Base-by-base conservation (phyloP, 768 basidiomycete genomes). In the Daedaleopsis nitida region DNA sequence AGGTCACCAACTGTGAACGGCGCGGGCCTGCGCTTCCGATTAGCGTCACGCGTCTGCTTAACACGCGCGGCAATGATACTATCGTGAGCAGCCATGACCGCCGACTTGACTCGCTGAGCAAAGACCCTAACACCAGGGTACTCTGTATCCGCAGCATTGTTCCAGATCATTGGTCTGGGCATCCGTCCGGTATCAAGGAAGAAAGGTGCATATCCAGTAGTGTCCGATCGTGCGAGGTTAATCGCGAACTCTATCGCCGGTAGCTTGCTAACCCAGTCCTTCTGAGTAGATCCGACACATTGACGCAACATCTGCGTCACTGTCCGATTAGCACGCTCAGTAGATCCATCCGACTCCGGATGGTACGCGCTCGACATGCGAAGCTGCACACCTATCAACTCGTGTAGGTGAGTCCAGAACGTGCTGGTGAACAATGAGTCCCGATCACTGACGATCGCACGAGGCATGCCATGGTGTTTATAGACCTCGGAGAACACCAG, bases 231-330 rank as follows among this genome's bases (percentile, higher is more conserved):
- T 32, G 72, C 68, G 0, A 65, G 57, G 59, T 75, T 81, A 7
- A 79, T 72, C 0, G 77, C 77, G 59, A 80, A 79, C 56, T 80
- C 76, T 0, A 71, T 67, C 44, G 73, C 59, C 1, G 74, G 73
- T 1, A 77, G 16, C 6, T 66, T 64, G 0, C 69, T 49, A 0
- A 70, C 66, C 75, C 76, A 78, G 43, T 78, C 69, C 0, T 21
- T 57, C 37, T 68, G 67, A 23, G 59, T 38, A 7, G 63, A 49
- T 0, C 21, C 5, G 0, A 68, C 23, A 17, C 49, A 51, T 12
- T 45, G 43, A 1, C 63, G 13, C 13, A 67, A 54, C 38, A 68
- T 68, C 51, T 66, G 66, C 2, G 50, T 52, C 1, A 68, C 35
- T 14, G 61, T 58, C 5, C 59, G 54, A 50, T 66, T 68, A 0